These are phyloP conservation scores for Oryza brachyantha DNA, from an alignment of 176 grass and related monocot species.

Conservation along the genomic window DNA sequence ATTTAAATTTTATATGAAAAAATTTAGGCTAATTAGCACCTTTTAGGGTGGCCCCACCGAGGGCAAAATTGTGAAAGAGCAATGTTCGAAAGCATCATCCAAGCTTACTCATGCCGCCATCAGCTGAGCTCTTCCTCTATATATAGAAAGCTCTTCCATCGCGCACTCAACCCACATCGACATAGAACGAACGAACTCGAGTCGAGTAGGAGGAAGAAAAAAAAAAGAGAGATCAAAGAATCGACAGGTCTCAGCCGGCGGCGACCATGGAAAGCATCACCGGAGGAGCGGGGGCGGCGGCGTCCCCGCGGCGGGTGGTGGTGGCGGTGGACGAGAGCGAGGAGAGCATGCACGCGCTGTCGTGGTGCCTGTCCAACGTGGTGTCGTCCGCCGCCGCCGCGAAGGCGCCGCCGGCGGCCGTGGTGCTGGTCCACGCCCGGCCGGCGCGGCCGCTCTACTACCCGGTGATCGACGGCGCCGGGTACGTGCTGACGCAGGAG, in stretches of 20 bases:
- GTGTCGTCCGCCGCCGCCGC: background rate
- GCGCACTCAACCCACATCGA: too few relatives aligned
- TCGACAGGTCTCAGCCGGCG: background rate
- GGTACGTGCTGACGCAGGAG: constrained; percentile 6
- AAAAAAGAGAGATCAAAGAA: background rate
- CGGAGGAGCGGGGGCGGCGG: background rate
- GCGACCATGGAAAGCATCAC: background rate
- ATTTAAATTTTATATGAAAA: too few relatives aligned
- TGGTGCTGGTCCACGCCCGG: constrained; percentile 2
- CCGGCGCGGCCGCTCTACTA: constrained; percentile 10
- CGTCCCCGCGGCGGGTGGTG: constrained; percentile 16
- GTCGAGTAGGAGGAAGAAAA: too few relatives aligned
- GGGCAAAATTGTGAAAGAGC: too few relatives aligned
- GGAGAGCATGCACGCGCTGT: constrained; percentile 41
- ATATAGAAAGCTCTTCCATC: too few relatives aligned
- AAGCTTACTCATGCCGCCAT: too few relatives aligned
- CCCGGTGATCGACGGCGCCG: constrained; percentile 1
- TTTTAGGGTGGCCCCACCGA: too few relatives aligned
- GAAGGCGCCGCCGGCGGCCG: background rate
- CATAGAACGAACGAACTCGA: too few relatives aligned
- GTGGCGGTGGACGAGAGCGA: constrained; percentile 42
- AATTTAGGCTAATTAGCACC: too few relatives aligned
- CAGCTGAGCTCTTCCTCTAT: too few relatives aligned
- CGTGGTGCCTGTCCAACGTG: constrained; percentile 39
- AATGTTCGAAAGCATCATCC: too few relatives aligned